Evolutionary conservation across 2,329 filamentous ascomycete genomes (phyloP), one percentile per base, ranked within the genome.

Genomic region (Phialophora macrospora): DNA sequence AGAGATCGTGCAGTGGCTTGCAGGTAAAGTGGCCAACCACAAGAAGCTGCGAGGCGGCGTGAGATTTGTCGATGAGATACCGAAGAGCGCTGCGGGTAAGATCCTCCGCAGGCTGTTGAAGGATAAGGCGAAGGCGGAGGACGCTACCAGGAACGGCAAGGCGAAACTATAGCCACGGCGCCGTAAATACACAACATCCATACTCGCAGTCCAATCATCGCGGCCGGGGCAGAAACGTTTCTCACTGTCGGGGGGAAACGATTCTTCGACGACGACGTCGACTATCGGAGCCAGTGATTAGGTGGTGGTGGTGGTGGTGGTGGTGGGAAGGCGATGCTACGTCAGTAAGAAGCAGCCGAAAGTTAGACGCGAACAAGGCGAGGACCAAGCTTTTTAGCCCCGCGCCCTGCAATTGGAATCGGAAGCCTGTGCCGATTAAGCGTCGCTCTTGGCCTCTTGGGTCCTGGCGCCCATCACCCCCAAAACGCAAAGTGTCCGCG

Each of bases 101-200:
- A 83, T 82, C 51, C 66, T 82, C 60, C 75, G 80, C 44, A 74
- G 80, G 49, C 38, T 81, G 60, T 70, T 82, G 66, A 82, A 81
- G 73, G 77, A 78, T 51, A 73, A 76, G 66, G 79, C 78, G 8
- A 79, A 80, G 73, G 75, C 77, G 55, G 77, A 77, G 61, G 66
- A 70, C 6, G 72, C 70, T 32, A 68, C 64, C 8, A 73, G 72
- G 9, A 34, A 55, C 20, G 59, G 48, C 11, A 80, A 78, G 71
- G 77, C 80, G 46, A 82, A 80, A 72, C 70, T 81, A 59, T 82
- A 74, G 71, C n/a, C 17, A 28, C n/a, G 11, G 12, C 12, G 28
- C 8, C 34, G 28, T 55, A 3, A 26, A 51, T 17, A 12, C 24
- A 51, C 20, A 14, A 3, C 26, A 28, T 12, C 5, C 14, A 26